Base-by-base conservation (phyloP, 2,329 filamentous ascomycete genomes). In the Aureobasidium sp. region DNA sequence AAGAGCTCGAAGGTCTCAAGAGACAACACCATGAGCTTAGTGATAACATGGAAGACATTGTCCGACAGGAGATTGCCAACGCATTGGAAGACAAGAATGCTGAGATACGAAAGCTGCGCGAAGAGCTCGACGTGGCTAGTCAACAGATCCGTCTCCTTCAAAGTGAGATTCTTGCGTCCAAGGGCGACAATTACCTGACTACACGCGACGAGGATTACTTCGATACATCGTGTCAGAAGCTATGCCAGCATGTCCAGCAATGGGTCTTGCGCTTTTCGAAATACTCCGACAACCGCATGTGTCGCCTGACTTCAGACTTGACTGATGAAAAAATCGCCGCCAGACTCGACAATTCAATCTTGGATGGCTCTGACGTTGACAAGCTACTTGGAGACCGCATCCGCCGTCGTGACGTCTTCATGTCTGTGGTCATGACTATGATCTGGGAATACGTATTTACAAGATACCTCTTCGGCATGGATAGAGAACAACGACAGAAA, bases 371-470 rank as follows among this genome's bases (percentile, higher is more conserved):
- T 49, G 92, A 97, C 72, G 91, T 96, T 65, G 91, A 97, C 74
- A 79, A 81, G 62, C 94, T 96, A 70, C 86, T 99, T 53, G 83
- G 84, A 66, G 93, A 99, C 73, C 89, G 95, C 42, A 88, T 97
- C 60, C 87, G 84, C 70, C 87, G 94, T 64, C 86, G 93, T 63
- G 93, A 97, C 73, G 87, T 97, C 62, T 97, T 99, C 81, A 97
- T 97, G 91, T 94, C 91, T 41, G 91, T 99, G 74, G 90, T 93
- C 61, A 97, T 97, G 92, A 94, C 89, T 64, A 97, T 99, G 91
- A 87, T 99, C 57, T 99, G 92, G 92, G 94, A 99, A 75, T 97
- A 95, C 71, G 87, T 99, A 72, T 99, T 99, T 73, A 97, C 93
- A 8, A 86, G 94, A 66, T 99, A 99, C 74, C 85, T 99, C 30